Conservation (phyloP, 495 filamentous ascomycete species). For the Penicillium soppii region DNA sequence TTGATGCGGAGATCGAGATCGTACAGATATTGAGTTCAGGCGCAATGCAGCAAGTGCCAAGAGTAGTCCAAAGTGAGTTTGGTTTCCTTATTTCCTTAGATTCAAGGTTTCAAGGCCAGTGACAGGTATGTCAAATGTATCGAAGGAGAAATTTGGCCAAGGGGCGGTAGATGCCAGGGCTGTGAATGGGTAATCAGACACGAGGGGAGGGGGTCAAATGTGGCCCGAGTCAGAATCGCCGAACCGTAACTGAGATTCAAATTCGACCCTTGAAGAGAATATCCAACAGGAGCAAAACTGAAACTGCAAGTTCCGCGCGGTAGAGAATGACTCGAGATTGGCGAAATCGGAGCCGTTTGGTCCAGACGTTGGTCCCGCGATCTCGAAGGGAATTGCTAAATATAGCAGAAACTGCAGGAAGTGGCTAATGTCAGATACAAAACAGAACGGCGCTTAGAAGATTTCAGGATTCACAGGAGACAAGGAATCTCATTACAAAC, state of each 20-base stretch:
- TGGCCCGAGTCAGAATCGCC: conserved; percentile 11
- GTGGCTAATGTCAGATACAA: conserved; percentile 29
- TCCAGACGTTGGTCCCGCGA: conserved; percentile 29
- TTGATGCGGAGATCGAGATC: conserved; percentile 5
- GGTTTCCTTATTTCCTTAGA: no score
- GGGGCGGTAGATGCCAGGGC: background rate
- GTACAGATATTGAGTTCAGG: background rate
- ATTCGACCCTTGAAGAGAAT: background rate
- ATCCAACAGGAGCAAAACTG: background rate
- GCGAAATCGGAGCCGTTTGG: conserved; percentile 18
- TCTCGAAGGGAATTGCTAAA: conserved; percentile 37
- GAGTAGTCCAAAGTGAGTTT: background rate
- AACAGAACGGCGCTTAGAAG: conserved; percentile 23
- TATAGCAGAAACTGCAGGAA: conserved; percentile 39
- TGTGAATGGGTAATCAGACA: conserved; percentile 9
- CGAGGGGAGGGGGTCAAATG: conserved; percentile 9
- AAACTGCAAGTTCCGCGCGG: conserved; percentile 1
- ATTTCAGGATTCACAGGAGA: background rate
- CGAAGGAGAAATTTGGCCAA: background rate
- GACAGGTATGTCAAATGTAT: background rate
- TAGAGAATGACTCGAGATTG: conserved; percentile 2
- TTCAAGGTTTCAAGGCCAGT: background rate
- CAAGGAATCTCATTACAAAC: no score
- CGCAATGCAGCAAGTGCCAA: conserved; percentile 5
- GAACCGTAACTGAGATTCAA: conserved; percentile 3